These are phyloP conservation scores for Sugiyamaella marilandica DNA, from an alignment of 805 yeast genomes.

Conservation along the genomic window DNA sequence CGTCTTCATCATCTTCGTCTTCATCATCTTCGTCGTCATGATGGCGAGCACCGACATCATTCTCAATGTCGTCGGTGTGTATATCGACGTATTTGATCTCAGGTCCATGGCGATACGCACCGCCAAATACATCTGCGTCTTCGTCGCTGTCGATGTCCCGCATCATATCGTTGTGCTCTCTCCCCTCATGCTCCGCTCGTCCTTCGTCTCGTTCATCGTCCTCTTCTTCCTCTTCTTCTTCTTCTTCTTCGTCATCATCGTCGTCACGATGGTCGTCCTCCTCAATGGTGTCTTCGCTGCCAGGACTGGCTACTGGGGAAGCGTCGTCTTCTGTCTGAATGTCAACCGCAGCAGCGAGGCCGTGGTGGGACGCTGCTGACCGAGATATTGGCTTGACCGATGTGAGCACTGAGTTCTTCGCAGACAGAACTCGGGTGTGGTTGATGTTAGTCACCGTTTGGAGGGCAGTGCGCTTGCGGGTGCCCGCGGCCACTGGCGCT, in stretches of 20 bases:
- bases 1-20: background rate
- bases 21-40: background rate
- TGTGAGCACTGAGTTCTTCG: background rate
- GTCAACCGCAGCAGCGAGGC: background rate
- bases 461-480: conserved; percentile 15
- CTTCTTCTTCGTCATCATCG: conserved; percentile 19
- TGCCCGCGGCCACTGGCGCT: conserved; percentile 1
- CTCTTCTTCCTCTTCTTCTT: conserved; percentile 12
- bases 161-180: background rate
- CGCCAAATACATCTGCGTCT: background rate
- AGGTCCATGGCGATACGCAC: background rate
- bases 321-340: background rate
- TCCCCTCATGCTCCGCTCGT: background rate
- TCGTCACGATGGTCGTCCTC: background rate
- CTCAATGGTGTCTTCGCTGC: background rate
- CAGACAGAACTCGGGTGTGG: background rate
- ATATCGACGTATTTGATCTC: background rate
- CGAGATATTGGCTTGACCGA: background rate
- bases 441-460: conserved; percentile 18
- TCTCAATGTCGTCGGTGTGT: conserved; percentile 1
- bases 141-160: conserved; percentile 3
- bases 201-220: conserved; percentile 9
- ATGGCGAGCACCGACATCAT: background rate
- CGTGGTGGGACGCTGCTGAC: background rate
- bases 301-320: background rate